phyloP scores from a whole-genome alignment of 129 eudicot species.

The Saussurea involucrata region DNA sequence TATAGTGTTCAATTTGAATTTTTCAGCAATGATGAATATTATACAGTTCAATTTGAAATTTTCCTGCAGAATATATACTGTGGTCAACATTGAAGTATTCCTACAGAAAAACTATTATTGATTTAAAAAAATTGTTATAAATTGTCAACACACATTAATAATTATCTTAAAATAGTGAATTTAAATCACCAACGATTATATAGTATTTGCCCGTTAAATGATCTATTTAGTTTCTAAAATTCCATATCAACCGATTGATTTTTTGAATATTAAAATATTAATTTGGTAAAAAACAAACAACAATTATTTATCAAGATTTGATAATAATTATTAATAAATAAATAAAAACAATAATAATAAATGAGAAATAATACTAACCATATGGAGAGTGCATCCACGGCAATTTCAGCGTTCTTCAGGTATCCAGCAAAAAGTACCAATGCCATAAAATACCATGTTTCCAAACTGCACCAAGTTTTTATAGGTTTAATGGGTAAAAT shows the following conservation, averaged over 20 bases:
- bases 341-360: too few relatives aligned
- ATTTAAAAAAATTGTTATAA: background rate
- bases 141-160: background rate
- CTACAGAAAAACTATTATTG: background rate
- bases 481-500: too few relatives aligned
- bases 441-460: constrained; percentile 47
- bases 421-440: constrained; percentile 47
- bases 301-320: background rate
- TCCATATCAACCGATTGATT: background rate
- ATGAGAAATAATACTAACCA: constrained; percentile 32
- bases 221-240: background rate
- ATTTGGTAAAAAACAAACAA: background rate
- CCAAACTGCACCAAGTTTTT: constrained; percentile 22
- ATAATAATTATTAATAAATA: too few relatives aligned
- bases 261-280: background rate
- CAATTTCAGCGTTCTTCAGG: constrained; percentile 41
- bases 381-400: constrained; percentile 45
- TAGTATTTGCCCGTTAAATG: background rate
- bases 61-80: background rate
- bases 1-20: background rate
- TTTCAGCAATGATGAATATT: background rate
- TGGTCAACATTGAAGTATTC: background rate
- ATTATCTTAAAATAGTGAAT: background rate
- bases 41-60: background rate
- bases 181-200: background rate